Evolutionary conservation across 345 rosid genomes (phyloP).

Genomic region (Lepidium aucheri): DNA sequence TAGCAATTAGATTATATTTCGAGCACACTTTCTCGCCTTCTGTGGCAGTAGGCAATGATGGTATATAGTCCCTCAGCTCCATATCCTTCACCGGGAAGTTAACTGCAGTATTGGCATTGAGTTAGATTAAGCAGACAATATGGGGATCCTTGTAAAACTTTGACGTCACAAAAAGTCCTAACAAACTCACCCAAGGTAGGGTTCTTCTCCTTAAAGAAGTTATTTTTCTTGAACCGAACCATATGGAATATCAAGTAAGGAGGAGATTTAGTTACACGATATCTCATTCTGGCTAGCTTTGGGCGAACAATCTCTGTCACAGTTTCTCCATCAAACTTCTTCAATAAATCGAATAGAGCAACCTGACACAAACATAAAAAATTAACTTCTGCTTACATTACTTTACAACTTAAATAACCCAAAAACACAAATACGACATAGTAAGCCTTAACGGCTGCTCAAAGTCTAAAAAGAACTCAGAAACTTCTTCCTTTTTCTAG

Average conservation of each 20-base stretch:
- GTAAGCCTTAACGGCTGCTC: neutral
- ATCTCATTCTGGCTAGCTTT: slow-evolving; percentile 71
- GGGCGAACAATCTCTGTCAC: slow-evolving; percentile 93
- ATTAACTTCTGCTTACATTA: slow-evolving; percentile 5
- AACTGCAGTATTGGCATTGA: slow-evolving; percentile 36
- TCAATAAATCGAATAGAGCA: slow-evolving; percentile 75
- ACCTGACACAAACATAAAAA: slow-evolving; percentile 40
- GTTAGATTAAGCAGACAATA: neutral
- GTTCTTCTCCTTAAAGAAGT: slow-evolving; percentile 92
- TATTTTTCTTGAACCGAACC: slow-evolving; percentile 92
- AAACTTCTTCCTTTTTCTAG: neutral
- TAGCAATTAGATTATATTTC: slow-evolving; percentile 87
- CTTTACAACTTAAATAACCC: neutral
- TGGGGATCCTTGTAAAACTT: neutral
- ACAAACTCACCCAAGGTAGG: slow-evolving; percentile 71
- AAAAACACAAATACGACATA: neutral
- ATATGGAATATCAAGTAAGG: slow-evolving; percentile 78
- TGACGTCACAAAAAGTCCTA: neutral
- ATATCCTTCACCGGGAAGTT: slow-evolving; percentile 95
- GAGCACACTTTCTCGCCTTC: slow-evolving; percentile 54
- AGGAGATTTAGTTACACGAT: slow-evolving; percentile 68
- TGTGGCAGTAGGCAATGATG: slow-evolving; percentile 57
- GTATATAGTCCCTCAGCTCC: slow-evolving; percentile 88
- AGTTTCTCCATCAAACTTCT: slow-evolving; percentile 91
- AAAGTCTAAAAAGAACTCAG: neutral